Evolutionary conservation across 352 stramenopile genomes (phyloP), one percentile per base, ranked within the genome.

Genomic region (Pythium dissimile): DNA sequence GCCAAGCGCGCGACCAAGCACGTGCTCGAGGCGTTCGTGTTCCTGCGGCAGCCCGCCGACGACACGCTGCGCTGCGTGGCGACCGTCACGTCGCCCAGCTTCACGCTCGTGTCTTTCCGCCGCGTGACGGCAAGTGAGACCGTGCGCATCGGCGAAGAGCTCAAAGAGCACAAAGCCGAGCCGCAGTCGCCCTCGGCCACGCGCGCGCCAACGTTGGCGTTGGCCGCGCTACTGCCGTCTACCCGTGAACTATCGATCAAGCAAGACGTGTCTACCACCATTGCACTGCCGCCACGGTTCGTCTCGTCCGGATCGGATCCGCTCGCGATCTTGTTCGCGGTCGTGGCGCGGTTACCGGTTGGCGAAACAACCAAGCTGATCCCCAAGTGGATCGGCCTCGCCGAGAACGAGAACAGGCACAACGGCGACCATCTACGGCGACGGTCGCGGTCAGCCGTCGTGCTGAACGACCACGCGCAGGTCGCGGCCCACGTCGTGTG

Each of bases 21-120:
- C 48, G 57, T 64, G 30, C 57, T 64, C 38, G 48, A 58, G 32
- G 57, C 48, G 0, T 53, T 54, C 12, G 57, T 64, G 20, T 53
- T 50, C 15, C 15, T 43, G 28, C 51, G 39, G 2, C 23, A 47
- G 16, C 28, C 7, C 9, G 6, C 32, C n/a, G 27, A 28, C 11
- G 39, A 58, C 28, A 49, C 30, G 5, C 9, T 53, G 23, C 54
- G 31, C 18, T 49, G 45, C 37, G 37, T 57, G 9, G 41, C 28
- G 28, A 23, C 12, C 8, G 20, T 42, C 24, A 37, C n/a, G 41
- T 64, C 57, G 39, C 37, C 57, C 2, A 38, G 35, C 26, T 57
- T 59, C 31, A 59, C 47, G 32, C 18, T 64, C 12, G 41, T 50
- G 23, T 53, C 57, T 35, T 59, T 59, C 32, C 47, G 47, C 15